Evolutionary conservation across 179 eudicot genomes (phyloP), one percentile per base, ranked within the genome.

Genomic region (Pouteria campechiana): DNA sequence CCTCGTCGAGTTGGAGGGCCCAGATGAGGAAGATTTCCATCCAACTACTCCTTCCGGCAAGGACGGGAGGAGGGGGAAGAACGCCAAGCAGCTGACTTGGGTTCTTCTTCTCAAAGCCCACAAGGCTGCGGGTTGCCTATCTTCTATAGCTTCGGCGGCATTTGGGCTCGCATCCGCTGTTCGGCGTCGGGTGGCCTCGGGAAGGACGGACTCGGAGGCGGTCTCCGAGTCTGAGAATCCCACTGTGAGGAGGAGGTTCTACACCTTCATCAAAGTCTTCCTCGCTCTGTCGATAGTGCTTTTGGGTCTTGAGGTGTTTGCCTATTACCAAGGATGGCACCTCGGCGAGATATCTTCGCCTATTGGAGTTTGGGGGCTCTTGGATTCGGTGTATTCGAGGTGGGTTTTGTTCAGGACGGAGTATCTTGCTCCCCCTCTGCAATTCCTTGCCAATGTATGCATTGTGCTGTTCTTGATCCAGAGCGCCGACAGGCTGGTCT

Each of bases 51-150:
- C 22, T 20, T 41, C 24, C 34, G 34, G 36, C 20, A 48, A 37
- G 25, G 33, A 73, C 44, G 9, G 54, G 9, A 14, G 44, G 41
- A 64, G 84, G 27, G 68, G 67, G 45, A 79, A 71, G 49, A 87
- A 87, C 53, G 98, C 96, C 22, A 82, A 75, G 46, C 96, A 90
- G 63, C 75, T 90, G 14, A 90, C 96, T 0, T 90, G 98, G 98
- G 94, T 92, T 10, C 76, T 92, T n/a, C 90, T 92, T 29, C 53
- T 92, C 0, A 79, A 78, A 25, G 96, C 94, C 41, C 92, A 92
- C 69, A 68, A 68, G 0, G 96, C 96, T 16, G 99, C 96, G 11
- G 94, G 94, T 7, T 87, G 94, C 32, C 38, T 87, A 1, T 64
- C 92, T 45, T 82, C 94, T 41, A n/a, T 77, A 19, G 90, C 73